A percentile compares a stretch with the other conserved stretches of the same genome.
phyloP scores from a whole-genome alignment of 1,284 basidiomycete species.

The Trichosporon faecale region DNA sequence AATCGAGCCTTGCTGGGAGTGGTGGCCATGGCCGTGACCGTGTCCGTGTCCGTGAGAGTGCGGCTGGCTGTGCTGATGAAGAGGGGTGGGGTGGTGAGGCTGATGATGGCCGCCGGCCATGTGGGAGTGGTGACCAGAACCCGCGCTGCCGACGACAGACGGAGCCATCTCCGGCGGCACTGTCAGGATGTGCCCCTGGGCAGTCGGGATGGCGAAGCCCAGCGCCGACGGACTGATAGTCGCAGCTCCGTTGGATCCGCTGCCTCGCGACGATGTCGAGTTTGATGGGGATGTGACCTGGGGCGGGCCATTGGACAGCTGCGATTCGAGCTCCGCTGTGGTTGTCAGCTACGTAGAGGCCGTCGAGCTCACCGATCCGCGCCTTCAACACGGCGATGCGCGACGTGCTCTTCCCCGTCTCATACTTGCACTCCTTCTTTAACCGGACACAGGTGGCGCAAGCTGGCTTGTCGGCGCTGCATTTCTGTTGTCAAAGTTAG shows the following conservation, averaged over 20 bases:
- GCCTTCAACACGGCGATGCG: slow-evolving; percentile 34
- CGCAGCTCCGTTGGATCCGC: not conserved
- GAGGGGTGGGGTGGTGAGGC: not conserved
- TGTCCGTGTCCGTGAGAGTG: not conserved
- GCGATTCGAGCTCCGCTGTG: slow-evolving; percentile 24
- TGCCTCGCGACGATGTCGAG: not conserved
- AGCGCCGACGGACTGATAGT: slow-evolving; percentile 16
- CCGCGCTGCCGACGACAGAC: not conserved
- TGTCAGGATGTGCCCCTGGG: not conserved
- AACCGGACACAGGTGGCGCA: slow-evolving; percentile 33
- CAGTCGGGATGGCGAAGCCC: slow-evolving; percentile 13
- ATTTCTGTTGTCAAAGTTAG: slow-evolving; percentile 22
- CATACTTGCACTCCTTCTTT: slow-evolving; percentile 34
- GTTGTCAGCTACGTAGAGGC: slow-evolving; percentile 3
- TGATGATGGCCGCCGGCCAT: not conserved
- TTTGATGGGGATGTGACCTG: not conserved
- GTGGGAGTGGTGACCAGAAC: not conserved
- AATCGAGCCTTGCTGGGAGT: not conserved
- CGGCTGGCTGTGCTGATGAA: not conserved
- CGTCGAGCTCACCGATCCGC: slow-evolving; percentile 24
- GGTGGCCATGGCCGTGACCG: slow-evolving; percentile 1
- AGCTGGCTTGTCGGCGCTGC: slow-evolving; percentile 32
- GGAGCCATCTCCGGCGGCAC: slow-evolving; percentile 4
- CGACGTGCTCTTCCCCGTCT: slow-evolving; percentile 29
- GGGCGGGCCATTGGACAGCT: slow-evolving; percentile 18